Evolutionary conservation across 768 basidiomycete species (phyloP), one percentile per base, ranked within the genome.

Genomic region (Leccinum aurantiacum): DNA sequence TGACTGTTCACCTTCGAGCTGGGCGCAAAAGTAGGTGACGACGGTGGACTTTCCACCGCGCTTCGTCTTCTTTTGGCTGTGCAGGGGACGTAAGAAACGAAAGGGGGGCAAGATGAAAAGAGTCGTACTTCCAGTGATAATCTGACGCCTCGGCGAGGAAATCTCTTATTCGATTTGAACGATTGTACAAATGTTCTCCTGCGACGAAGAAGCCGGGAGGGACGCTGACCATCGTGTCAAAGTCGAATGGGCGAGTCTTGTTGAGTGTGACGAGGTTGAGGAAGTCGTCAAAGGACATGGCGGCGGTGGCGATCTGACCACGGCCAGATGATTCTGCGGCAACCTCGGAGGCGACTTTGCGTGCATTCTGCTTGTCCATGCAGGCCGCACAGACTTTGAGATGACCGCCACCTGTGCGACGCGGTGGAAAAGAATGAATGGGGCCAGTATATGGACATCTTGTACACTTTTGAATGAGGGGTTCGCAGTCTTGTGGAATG

Each of bases 91-190:
- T 66, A 60, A 54, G 49, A 17, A 37, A 11, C 29, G 8, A n/a
- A 38, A 41, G 4, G 33, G n/a, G 41, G 4, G 14, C 1, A 3
- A n/a, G 6, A 10, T 14, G 9, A 13, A 13, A 22, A 25, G 27
- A 27, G 25, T n/a, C 72, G 6, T 35, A 74, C 72, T 74, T 74
- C 72, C 74, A 74, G 37, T 75, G 72, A 53, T 75, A 74, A 59
- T 74, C 74, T 2, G 72, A 74, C 13, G 72, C 72, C 52, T 75
- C 73, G 1, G 72, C 74, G 4, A 74, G 50, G 61, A 66, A 69
- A 53, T 75, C 74, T 61, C 74, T 70, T 63, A 75, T 69, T 63
- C 70, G 69, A 61, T 75, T 74, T 0, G 74, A 75, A 48, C 72
- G 71, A 62, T 74, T 74, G 57, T 75, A 75, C 2, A 75, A 29